A percentile compares a stretch with the other conserved stretches of the same genome.
Evolutionary conservation across 176 grass and related monocot species (phyloP).

Genomic region (Carex pumila): DNA sequence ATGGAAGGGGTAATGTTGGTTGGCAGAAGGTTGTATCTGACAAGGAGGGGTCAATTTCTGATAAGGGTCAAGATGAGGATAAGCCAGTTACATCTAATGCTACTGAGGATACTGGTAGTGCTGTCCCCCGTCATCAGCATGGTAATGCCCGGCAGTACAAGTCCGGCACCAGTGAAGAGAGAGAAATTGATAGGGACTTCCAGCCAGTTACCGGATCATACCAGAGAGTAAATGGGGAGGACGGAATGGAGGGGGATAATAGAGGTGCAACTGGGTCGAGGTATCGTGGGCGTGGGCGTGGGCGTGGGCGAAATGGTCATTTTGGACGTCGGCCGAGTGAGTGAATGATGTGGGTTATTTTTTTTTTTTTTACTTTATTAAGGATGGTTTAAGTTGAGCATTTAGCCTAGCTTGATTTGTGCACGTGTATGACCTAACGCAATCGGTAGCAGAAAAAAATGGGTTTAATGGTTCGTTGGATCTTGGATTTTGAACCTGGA

Average conservation of each 20-base stretch:
- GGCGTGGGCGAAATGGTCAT: conserved; percentile 14
- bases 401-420: conserved; percentile 10
- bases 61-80: conserved; percentile 21
- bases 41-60: background rate
- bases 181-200: background rate
- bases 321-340: conserved; percentile 1
- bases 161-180: conserved; percentile 6
- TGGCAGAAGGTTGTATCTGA: conserved; percentile 22
- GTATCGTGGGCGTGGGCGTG: background rate
- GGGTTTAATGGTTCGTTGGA: conserved; percentile 5
- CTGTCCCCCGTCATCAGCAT: background rate
- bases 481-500: conserved; percentile 6
- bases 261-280: background rate
- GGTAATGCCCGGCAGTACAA: conserved; percentile 13
- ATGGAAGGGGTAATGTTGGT: conserved; percentile 33
- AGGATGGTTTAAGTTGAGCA: background rate
- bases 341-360: conserved; percentile 9
- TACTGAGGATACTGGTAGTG: background rate
- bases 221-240: background rate
- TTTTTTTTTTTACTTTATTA: background rate
- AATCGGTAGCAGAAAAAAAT: background rate
- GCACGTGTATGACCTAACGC: background rate
- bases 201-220: background rate
- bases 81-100: background rate
- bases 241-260: background rate